Percentiles rank a stretch among this genome's conserved stretches.
Evolutionary conservation across 192 early-diverging fungal genomes (phyloP).

Genomic region (Phlyctochytrium planicorne): DNA sequence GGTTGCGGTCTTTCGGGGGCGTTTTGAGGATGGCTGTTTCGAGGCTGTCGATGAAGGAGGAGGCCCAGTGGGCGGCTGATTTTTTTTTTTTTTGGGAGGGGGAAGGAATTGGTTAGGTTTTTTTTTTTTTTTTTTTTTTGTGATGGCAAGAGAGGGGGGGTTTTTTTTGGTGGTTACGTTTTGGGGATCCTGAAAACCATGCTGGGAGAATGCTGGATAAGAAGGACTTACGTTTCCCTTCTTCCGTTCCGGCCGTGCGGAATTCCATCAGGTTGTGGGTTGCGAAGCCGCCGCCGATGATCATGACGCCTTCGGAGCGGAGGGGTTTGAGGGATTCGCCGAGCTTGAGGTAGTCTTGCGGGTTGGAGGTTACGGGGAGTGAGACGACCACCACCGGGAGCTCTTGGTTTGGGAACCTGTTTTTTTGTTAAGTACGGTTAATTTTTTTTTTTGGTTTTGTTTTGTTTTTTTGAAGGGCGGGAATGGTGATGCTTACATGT

Average conservation of each 20-base stretch:
- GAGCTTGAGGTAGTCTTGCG: conserved; percentile 29
- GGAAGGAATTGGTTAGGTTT: no score
- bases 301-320: conserved; percentile 44
- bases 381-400: conserved; percentile 50
- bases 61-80: conserved; percentile 1
- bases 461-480: no score
- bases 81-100: no score
- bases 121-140: no score
- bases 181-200: background rate
- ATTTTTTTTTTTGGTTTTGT: no score
- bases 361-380: conserved; percentile 32
- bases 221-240: conserved; percentile 4
- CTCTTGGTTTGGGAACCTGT: conserved; percentile 24
- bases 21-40: conserved; percentile 21
- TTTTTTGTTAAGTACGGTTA: no score
- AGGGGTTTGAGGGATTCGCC: conserved; percentile 45
- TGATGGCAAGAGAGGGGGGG: background rate
- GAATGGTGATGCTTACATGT: conserved; percentile 27
- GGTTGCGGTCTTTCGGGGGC: background rate
- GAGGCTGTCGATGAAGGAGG: conserved; percentile 9
- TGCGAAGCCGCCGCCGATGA: conserved; percentile 49
- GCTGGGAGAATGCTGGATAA: no score
- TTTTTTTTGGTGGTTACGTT: background rate
- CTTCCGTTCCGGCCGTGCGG: conserved; percentile 22
- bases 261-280: conserved; percentile 37